These are phyloP conservation scores for Setaria italica DNA, from an alignment of 202 grass and related monocot species.

Conservation along the genomic window DNA sequence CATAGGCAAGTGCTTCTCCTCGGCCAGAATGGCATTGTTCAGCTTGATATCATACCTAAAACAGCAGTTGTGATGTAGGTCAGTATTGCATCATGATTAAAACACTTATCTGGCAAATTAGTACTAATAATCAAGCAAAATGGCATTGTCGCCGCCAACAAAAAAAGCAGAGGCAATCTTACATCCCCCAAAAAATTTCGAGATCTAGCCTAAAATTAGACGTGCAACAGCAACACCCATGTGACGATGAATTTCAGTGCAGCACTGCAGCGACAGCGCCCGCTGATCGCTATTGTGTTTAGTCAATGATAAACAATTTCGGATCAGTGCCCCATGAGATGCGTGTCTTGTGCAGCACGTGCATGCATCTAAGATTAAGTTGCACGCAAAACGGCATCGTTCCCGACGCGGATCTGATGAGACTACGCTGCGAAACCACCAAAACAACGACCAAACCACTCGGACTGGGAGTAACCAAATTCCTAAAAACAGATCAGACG, in stretches of 20 bases:
- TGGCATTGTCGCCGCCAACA: background rate
- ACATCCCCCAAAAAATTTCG: background rate
- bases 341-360: background rate
- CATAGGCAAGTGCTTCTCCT: constrained; percentile 90
- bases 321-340: background rate
- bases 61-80: constrained; percentile 37
- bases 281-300: background rate
- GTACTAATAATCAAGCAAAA: constrained; percentile 10
- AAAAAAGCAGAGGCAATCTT: background rate
- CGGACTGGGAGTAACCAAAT: background rate
- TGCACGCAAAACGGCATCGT: background rate
- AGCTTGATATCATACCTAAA: constrained; percentile 83
- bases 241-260: background rate
- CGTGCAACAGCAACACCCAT: background rate
- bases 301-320: constrained; percentile 4
- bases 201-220: constrained; percentile 14
- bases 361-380: constrained; percentile 32
- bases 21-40: constrained; percentile 87
- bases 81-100: background rate
- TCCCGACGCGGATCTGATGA: constrained; percentile 39
- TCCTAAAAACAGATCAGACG: constrained; percentile 28
- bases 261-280: background rate
- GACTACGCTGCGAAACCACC: background rate
- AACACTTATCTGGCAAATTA: constrained; percentile 17
- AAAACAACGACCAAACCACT: background rate